A percentile compares a stretch with the other conserved stretches of the same genome.
phyloP scores from a whole-genome alignment of 2,329 filamentous ascomycete genomes.

The Bipolaris zeicola region DNA sequence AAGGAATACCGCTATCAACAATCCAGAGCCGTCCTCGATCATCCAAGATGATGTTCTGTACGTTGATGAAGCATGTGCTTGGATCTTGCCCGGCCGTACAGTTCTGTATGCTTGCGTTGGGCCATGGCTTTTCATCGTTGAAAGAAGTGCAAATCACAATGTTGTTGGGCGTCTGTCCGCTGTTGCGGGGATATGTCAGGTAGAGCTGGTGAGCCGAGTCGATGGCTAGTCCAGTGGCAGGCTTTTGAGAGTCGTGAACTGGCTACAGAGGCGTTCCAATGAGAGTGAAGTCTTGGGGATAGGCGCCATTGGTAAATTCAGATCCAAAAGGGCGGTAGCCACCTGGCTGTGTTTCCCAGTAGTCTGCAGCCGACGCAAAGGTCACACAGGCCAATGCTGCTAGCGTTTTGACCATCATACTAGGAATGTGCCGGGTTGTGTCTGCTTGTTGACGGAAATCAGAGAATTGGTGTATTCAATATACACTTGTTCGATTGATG shows the following conservation, averaged over 20 bases:
- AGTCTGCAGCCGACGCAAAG: constrained; percentile 4
- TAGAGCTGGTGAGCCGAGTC: constrained; percentile 48
- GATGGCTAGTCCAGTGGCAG: constrained; percentile 50
- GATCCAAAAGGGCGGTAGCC: constrained; percentile 19
- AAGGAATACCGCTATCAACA: constrained; percentile 50
- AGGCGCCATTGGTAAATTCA: constrained; percentile 23
- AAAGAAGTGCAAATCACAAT: constrained; percentile 49
- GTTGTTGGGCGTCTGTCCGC: constrained; percentile 45
- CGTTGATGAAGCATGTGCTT: constrained; percentile 53
- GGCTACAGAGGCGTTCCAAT: constrained; percentile 45
- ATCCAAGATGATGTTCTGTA: constrained; percentile 54
- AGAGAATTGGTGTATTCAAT: background rate
- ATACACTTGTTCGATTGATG: too few species aligned
- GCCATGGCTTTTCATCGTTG: constrained; percentile 49
- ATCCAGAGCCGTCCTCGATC: constrained; percentile 49
- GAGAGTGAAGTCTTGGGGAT: constrained; percentile 46
- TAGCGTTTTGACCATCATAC: background rate
- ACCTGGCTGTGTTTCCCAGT: constrained; percentile 17
- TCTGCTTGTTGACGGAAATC: background rate
- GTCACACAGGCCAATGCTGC: background rate
- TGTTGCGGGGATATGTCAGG: constrained; percentile 52
- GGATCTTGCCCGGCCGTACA: constrained; percentile 47
- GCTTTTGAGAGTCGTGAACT: constrained; percentile 46
- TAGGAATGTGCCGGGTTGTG: background rate
- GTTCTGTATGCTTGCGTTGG: constrained; percentile 49